Evolutionary conservation across 2,329 filamentous ascomycete genomes (phyloP), one percentile per base, ranked within the genome.

Genomic region (Fusarium transvaalense): DNA sequence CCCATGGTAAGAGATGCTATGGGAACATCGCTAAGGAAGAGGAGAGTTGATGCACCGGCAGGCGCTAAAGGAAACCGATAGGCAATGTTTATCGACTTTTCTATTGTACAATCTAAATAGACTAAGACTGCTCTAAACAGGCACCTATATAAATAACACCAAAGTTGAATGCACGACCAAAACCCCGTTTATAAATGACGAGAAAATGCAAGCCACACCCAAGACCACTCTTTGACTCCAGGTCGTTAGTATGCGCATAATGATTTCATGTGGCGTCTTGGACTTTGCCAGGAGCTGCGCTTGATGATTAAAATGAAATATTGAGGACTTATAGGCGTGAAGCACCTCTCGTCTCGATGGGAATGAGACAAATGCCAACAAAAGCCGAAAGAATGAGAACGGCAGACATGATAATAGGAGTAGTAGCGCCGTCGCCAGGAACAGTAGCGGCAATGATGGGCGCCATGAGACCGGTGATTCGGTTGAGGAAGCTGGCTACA

Each of bases 1-100:
- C 90, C 90, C 1, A 92, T 95, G 80, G 95, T 98, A 10, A 86
- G 90, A 71, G 90, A 93, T 78, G 94, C 94, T 1, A 84, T 97
- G 71, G 89, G 89, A 25, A 86, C 84, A 61, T 89, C 89, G 29
- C 80, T 94, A 59, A 85, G 87, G 76, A 88, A 85, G 75, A 82
- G 88, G 71, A 85, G 90, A 69, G 77, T 83, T 15, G 88, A 89
- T 74, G 89, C 85, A 15, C 89, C 89, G 2, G 83, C 84, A 17
- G 89, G 89, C 4, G 89, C 89, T 6, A 84, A 77, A 67, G 86
- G 86, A 8, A 86, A 78, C 27, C 81, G 79, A 72, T 75, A 74
- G 59, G 64, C 21, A 50, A 56, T 32, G 13, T 29, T 50, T 37
- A 48, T 25, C 53, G 34, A 54, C 45, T 25, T 45, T 50, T 51